Conservation (phyloP, 805 yeast genomes). For the Cyberlindnera saturnus region DNA sequence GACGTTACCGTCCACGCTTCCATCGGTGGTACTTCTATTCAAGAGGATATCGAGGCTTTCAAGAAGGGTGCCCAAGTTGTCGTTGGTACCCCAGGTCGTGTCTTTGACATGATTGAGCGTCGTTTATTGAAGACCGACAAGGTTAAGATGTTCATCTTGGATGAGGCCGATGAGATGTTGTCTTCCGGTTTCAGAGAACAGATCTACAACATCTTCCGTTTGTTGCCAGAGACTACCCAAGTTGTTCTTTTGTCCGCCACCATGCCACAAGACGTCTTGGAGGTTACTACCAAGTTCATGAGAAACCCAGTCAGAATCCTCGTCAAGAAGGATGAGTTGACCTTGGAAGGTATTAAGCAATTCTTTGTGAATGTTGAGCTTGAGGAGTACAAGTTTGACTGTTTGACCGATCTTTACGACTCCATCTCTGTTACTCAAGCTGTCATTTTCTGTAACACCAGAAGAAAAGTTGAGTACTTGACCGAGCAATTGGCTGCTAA, state of each 20-base stretch:
- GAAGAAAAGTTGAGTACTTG: slow-evolving; percentile 87
- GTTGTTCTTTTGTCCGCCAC: slow-evolving; percentile 95
- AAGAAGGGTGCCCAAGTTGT: slow-evolving; percentile 86
- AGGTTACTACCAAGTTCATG: slow-evolving; percentile 89
- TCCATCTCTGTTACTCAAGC: slow-evolving; percentile 95
- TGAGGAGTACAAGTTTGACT: slow-evolving; percentile 93
- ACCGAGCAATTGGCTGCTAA: slow-evolving; percentile 66
- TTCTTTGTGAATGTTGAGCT: slow-evolving; percentile 84
- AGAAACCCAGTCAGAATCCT: slow-evolving; percentile 89
- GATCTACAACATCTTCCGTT: slow-evolving; percentile 87
- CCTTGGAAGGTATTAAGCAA: slow-evolving; percentile 94
- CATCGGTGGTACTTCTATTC: slow-evolving; percentile 92
- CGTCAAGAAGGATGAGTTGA: slow-evolving; percentile 92
- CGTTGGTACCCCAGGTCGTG: slow-evolving; percentile 98
- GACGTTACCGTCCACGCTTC: slow-evolving; percentile 91
- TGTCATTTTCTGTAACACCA: slow-evolving; percentile 95
- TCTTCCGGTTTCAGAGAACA: slow-evolving; percentile 92
- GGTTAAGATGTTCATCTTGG: slow-evolving; percentile 90
- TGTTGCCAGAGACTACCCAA: slow-evolving; percentile 84
- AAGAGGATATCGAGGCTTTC: slow-evolving; percentile 82
- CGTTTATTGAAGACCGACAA: slow-evolving; percentile 74
- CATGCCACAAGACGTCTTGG: slow-evolving; percentile 86
- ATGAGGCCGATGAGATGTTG: slow-evolving; percentile 97
- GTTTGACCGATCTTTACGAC: slow-evolving; percentile 91
- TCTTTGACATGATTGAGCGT: slow-evolving; percentile 90